Evolutionary conservation across 345 rosid genomes (phyloP).

Genomic region (Dipteronia dyeriana): DNA sequence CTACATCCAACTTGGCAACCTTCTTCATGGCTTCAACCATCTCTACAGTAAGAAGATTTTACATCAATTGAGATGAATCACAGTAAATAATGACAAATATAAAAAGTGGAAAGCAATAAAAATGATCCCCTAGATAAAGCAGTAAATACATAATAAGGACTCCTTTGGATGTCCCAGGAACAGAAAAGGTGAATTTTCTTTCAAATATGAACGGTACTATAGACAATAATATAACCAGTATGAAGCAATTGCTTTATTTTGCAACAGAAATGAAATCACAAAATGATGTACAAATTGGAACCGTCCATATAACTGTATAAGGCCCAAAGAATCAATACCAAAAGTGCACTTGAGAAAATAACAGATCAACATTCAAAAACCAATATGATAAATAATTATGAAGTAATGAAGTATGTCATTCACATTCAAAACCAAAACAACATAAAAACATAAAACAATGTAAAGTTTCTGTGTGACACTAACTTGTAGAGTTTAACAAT

Average conservation of each 20-base stretch:
- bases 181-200: neutral
- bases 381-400: neutral
- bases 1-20: constrained; percentile 68
- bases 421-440: neutral
- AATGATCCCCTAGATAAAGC: neutral
- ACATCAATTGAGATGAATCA: neutral
- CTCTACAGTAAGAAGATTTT: constrained; percentile 39
- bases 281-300: too few relatives aligned
- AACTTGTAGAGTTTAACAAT: too few relatives aligned
- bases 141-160: neutral
- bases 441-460: neutral
- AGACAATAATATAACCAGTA: too few relatives aligned
- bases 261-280: neutral
- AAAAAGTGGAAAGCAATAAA: neutral
- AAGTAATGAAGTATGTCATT: neutral
- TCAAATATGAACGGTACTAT: too few relatives aligned
- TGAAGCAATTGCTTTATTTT: neutral
- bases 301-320: neutral
- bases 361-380: neutral
- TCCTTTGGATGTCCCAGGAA: neutral
- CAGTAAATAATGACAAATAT: neutral
- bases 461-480: too few relatives aligned
- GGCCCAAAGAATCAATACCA: neutral
- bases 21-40: constrained; percentile 89
- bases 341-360: neutral